Conservation (phyloP, 495 filamentous ascomycete genomes). For the Sphaerosporella brunnea region DNA sequence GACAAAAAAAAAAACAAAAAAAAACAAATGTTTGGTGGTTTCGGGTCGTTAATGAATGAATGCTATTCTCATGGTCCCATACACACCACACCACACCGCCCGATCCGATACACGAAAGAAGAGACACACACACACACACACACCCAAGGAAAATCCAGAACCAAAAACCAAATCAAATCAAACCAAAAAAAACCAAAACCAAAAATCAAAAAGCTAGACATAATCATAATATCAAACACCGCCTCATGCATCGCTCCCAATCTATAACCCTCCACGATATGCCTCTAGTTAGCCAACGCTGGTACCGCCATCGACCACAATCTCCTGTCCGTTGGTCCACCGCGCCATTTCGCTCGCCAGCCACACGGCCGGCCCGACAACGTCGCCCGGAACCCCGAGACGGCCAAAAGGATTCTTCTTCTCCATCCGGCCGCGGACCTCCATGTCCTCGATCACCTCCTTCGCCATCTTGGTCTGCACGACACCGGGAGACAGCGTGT, state of each 20-base stretch:
- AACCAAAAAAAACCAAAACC: background rate
- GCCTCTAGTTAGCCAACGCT: constrained; percentile 2
- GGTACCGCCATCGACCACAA: constrained; percentile 26
- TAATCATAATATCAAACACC: background rate
- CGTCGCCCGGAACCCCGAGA: constrained; percentile 32
- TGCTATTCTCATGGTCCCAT: no score
- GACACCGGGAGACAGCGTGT: constrained; percentile 32
- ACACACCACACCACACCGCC: no score
- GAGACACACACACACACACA: background rate
- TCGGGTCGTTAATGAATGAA: no score
- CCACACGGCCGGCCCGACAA: constrained; percentile 26
- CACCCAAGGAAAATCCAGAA: background rate
- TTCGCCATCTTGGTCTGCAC: constrained; percentile 33
- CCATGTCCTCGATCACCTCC: constrained; percentile 38
- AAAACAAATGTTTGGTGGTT: no score
- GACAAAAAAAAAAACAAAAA: no score
- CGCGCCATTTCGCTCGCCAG: constrained; percentile 27
- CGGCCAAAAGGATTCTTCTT: constrained; percentile 41
- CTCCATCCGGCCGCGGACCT: constrained; percentile 38
- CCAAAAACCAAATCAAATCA: background rate
- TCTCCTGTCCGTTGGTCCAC: constrained; percentile 26
- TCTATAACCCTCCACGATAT: background rate
- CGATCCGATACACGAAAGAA: no score
- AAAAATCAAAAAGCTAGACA: background rate
- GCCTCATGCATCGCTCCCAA: background rate